Base-by-base conservation (phyloP, 2,329 filamentous ascomycete species). In the Apiospora marii region DNA sequence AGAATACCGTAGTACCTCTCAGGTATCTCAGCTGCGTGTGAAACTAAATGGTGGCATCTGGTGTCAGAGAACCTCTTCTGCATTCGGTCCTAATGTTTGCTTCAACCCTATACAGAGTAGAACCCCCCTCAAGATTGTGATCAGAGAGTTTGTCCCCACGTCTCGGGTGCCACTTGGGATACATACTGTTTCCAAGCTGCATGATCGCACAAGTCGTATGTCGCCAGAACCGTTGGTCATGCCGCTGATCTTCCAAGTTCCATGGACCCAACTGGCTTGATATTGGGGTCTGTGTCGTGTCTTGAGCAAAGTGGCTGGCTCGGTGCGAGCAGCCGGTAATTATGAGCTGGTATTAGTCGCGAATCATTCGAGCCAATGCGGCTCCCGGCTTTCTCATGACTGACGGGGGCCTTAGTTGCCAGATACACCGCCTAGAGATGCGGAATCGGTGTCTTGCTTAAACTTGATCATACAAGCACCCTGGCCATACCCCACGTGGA, bases 81-180 rank as follows among this genome's bases (percentile, higher is more conserved):
- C 16, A 69, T 49, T 46, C 44, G 67, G 67, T 44, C 24, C 67
- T 49, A 69, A 69, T 69, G 67, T 69, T 69, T 69, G 67, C 67
- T 49, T 69, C 61, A 14, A 46, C 12, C 37, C 27, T 49, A 22
- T 49, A 46, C 44, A 49, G 61, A 48, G 37, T 10, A 41, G 14
- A 69, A 2, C n/a, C 30, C 34, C 34, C 34, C 7, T 8, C 19
- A n/a, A 41, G 37, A 2, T 41, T n/a, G 58, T 64, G 58, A 64
- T 64, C 34, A 64, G 67, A n/a, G 24, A n/a, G 67, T 69, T 69
- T 69, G 44, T 22, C 48, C 67, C 48, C 48, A 37, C 44, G 67
- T 37, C 24, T 69, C 44, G 27, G 22, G 67, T 69, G 67, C 67
- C 44, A 49, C 67, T n/a, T 49, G 67, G 48, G 67, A 68, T 48